Base-by-base conservation (phyloP, 768 basidiomycete species). In the Lactarius indigo region DNA sequence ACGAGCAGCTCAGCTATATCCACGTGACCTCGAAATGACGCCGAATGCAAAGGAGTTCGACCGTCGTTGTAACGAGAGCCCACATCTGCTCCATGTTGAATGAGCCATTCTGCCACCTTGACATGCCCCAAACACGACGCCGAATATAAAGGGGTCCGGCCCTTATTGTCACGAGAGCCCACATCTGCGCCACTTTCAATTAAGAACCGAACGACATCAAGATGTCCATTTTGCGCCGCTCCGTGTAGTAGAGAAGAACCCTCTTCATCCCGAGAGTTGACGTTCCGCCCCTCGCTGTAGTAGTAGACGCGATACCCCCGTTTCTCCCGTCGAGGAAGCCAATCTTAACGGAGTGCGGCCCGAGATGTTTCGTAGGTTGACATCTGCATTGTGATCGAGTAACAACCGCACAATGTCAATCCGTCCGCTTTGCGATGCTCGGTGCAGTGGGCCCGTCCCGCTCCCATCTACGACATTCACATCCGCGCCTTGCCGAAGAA, bases 351-450 rank as follows among this genome's bases (percentile, higher is more conserved):
- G 44, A n/a, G 44, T 44, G 20, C 0, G 1, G 20, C 44, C 44
- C 9, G 1, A 1, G 20, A 1, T 3, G 41, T 33, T 30, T 26
- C 23, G 61, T 3, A 31, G 42, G 1, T 64, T 28, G 5, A n/a
- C 12, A n/a, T 64, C 44, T 18, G 33, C 63, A 9, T 31, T 56
- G 57, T 50, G n/a, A 42, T 64, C 23, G 30, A 65, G 58, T 28
- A 65, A 37, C 10, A 55, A 20, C 5, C n/a, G 39, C 10, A 39
- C 59, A 12, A n/a, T 17, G 9, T 33, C 52, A 26, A 4, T n/a
- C 5, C 9, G 39, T 28, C 30, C 52, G 2, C 1, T 0, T 5
- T 6, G 0, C 10, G 30, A 54, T 26, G 39, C 52, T 3, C 8
- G 0, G 18, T 60, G 52, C 39, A 65, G 50, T 26, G 59, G 37